Conservation (phyloP, 78 protist genomes). For the Anaeramoeba ignava region DNA sequence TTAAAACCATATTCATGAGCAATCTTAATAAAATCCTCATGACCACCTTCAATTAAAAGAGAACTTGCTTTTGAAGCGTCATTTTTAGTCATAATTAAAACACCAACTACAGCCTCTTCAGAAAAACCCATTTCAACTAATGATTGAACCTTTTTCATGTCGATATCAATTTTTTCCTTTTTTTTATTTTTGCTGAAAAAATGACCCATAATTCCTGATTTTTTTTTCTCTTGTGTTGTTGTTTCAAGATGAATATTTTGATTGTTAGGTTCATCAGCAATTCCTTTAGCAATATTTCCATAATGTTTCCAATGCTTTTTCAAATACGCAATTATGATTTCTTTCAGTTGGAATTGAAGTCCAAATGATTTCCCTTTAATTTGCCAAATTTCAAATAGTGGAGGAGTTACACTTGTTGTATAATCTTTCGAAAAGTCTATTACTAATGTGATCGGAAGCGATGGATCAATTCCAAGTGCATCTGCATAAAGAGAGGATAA, state of each 20-base stretch:
- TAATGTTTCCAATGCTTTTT: not conserved
- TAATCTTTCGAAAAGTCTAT: not conserved
- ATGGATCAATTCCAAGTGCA: not conserved
- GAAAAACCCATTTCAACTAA: not conserved
- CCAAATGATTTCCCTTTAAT: not conserved
- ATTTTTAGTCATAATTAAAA: not conserved
- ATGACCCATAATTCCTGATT: not conserved
- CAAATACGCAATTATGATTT: not conserved
- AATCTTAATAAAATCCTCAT: not conserved
- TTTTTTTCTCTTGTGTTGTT: not conserved
- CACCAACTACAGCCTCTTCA: not conserved
- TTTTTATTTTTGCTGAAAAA: not conserved
- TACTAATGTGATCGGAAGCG: not conserved
- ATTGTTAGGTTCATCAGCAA: not conserved
- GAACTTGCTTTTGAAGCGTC: not conserved
- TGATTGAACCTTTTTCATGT: not conserved
- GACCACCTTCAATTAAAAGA: not conserved
- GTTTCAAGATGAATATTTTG: not conserved
- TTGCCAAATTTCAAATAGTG: too few species aligned
- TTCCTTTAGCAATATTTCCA: not conserved
- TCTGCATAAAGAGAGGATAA: not conserved
- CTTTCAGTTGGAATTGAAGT: not conserved
- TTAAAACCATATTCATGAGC: too few species aligned
- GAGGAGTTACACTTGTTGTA: too few species aligned
- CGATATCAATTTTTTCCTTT: not conserved